Evolutionary conservation across 371 early-diverging fungal genomes (phyloP).

Genomic region (Circinella minor): DNA sequence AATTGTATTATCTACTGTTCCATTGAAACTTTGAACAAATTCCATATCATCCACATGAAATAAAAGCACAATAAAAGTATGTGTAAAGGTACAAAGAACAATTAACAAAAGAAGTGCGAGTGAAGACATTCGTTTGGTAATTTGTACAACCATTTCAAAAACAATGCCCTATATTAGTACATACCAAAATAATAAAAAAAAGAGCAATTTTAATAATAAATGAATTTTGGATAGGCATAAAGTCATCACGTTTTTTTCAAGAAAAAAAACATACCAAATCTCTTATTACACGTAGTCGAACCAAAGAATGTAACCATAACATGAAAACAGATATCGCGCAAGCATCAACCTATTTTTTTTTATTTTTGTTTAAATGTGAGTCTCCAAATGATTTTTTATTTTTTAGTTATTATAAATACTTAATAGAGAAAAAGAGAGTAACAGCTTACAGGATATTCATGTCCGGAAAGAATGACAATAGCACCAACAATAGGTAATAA

Average conservation of each 20-base stretch:
- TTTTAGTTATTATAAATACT: too few relatives aligned
- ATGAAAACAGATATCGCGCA: constrained; percentile 14
- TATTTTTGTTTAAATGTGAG: too few relatives aligned
- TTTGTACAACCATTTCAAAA: constrained; percentile 17
- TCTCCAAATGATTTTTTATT: too few relatives aligned
- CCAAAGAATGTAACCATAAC: constrained; percentile 13
- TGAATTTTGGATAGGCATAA: too few relatives aligned
- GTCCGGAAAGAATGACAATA: constrained; percentile 10
- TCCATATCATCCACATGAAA: background rate
- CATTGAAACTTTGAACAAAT: constrained; percentile 7
- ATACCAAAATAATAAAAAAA: too few relatives aligned
- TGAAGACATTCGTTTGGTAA: constrained; percentile 4
- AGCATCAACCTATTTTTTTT: constrained; percentile 9
- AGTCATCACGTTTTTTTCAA: too few relatives aligned
- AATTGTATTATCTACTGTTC: background rate
- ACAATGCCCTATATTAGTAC: constrained; percentile 8
- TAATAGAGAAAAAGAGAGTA: too few relatives aligned
- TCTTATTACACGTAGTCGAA: constrained; percentile 10
- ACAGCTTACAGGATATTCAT: constrained; percentile 10
- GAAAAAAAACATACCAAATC: constrained; percentile 6
- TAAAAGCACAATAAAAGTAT: constrained; percentile 15
- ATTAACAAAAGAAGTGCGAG: constrained; percentile 4
- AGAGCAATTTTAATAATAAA: too few relatives aligned
- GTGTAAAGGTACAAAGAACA: constrained; percentile 12
- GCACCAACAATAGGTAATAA: constrained; percentile 8